These are phyloP conservation scores for Aspergillus panamensis DNA, from an alignment of 495 filamentous ascomycete genomes.

Conservation along the genomic window DNA sequence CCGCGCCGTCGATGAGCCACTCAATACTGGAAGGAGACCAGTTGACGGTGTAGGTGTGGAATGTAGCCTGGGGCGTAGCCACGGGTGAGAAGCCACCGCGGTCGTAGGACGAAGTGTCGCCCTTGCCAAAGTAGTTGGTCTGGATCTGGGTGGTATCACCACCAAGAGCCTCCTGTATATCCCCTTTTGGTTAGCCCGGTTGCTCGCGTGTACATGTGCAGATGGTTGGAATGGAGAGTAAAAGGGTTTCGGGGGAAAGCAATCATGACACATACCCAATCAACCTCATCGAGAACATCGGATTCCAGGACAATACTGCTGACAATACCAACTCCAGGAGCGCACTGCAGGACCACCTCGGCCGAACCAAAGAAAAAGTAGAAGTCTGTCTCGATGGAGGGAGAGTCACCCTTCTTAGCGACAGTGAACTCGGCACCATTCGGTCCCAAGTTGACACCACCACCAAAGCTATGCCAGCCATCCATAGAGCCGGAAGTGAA, in stretches of 20 bases:
- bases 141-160: conserved; percentile 64
- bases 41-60: conserved; percentile 79
- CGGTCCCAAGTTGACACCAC: conserved; percentile 46
- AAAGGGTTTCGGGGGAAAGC: background rate
- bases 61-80: conserved; percentile 61
- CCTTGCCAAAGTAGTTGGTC: conserved; percentile 96
- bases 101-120: conserved; percentile 72
- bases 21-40: conserved; percentile 71
- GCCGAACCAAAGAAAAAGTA: conserved; percentile 77
- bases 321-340: conserved; percentile 70
- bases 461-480: conserved; percentile 61
- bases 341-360: conserved; percentile 68
- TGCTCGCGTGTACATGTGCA: conserved; percentile 5
- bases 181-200: conserved; percentile 10
- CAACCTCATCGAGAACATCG: conserved; percentile 92
- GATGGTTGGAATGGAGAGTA: background rate
- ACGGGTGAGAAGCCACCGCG: conserved; percentile 59
- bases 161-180: conserved; percentile 50
- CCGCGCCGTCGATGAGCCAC: conserved; percentile 75
- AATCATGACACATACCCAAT: conserved; percentile 62
- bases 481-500: conserved; percentile 57
- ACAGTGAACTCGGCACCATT: conserved; percentile 69
- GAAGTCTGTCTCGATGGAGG: conserved; percentile 68
- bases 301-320: conserved; percentile 81
- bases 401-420: conserved; percentile 64